Evolutionary conservation across 2,329 filamentous ascomycete genomes (phyloP).

Genomic region (Aureobasidium musti): DNA sequence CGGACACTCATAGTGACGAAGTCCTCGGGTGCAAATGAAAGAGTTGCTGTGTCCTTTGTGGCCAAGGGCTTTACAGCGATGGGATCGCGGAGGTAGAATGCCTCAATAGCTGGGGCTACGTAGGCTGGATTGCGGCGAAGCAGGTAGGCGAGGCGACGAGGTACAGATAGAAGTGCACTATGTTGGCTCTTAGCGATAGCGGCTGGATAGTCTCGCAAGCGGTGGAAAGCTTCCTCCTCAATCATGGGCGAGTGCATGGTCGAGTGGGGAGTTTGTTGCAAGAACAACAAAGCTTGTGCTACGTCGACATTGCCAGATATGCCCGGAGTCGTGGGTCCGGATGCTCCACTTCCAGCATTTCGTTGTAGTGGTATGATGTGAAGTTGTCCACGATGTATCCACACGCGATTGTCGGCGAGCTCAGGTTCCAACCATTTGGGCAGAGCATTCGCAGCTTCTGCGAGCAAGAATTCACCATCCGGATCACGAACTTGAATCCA

Average conservation of each 20-base stretch:
- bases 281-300: slow-evolving; percentile 62
- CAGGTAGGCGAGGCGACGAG: slow-evolving; percentile 77
- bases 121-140: slow-evolving; percentile 73
- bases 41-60: slow-evolving; percentile 53
- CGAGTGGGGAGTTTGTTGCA: slow-evolving; percentile 58
- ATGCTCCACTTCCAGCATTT: slow-evolving; percentile 9
- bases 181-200: slow-evolving; percentile 77
- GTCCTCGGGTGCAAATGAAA: slow-evolving; percentile 74
- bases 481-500: slow-evolving; percentile 85
- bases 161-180: slow-evolving; percentile 69
- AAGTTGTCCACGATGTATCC: slow-evolving; percentile 78
- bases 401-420: slow-evolving; percentile 82
- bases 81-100: slow-evolving; percentile 88
- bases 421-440: slow-evolving; percentile 92
- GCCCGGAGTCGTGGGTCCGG: slow-evolving; percentile 20
- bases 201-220: slow-evolving; percentile 77
- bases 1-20: slow-evolving; percentile 76
- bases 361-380: slow-evolving; percentile 65
- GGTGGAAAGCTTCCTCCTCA: slow-evolving; percentile 87
- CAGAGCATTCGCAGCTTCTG: slow-evolving; percentile 85
- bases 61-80: slow-evolving; percentile 70
- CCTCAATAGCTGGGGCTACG: slow-evolving; percentile 81
- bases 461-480: slow-evolving; percentile 92
- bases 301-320: slow-evolving; percentile 58
- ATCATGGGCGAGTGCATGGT: slow-evolving; percentile 73